A percentile compares a stretch with the other conserved stretches of the same genome.
Evolutionary conservation across 1,139 yeast genomes (phyloP).

Genomic region (Kluyveromyces marxianus): DNA sequence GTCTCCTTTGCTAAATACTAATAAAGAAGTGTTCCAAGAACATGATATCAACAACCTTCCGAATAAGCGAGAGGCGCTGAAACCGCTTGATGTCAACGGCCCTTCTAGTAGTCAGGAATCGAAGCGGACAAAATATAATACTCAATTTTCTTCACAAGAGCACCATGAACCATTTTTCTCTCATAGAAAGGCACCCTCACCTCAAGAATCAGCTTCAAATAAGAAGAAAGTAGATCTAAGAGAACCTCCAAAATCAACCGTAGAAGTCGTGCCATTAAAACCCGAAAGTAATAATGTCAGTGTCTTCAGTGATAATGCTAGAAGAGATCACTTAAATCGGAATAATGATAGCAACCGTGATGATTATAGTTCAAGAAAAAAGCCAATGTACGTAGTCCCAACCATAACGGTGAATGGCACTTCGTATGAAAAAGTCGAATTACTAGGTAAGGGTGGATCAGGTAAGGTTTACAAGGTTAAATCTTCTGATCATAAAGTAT

Average conservation of each 20-base stretch:
- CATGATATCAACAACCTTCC: neutral
- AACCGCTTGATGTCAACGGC: constrained; percentile 24
- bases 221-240: constrained; percentile 24
- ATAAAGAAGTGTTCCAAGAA: neutral
- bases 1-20: constrained; percentile 7
- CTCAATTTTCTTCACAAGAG: neutral
- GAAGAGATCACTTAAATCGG: neutral
- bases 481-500: constrained; percentile 46
- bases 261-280: constrained; percentile 7
- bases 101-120: constrained; percentile 6
- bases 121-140: constrained; percentile 4
- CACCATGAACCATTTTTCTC: constrained; percentile 5
- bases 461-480: constrained; percentile 86
- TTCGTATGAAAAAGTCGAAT: constrained; percentile 66
- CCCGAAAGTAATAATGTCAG: constrained; percentile 4
- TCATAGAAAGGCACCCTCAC: constrained; percentile 4
- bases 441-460: constrained; percentile 88
- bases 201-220: constrained; percentile 2
- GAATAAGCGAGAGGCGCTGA: constrained; percentile 24
- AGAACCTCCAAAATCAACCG: constrained; percentile 17
- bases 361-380: neutral
- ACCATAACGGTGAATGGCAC: constrained; percentile 45
- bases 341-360: neutral
- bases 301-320: constrained; percentile 7
- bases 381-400: constrained; percentile 14